A percentile compares a stretch with the other conserved stretches of the same genome.
These are phyloP conservation scores for Cyberlindnera xishuangbannaensis DNA, from an alignment of 805 yeast species.

Conservation along the genomic window DNA sequence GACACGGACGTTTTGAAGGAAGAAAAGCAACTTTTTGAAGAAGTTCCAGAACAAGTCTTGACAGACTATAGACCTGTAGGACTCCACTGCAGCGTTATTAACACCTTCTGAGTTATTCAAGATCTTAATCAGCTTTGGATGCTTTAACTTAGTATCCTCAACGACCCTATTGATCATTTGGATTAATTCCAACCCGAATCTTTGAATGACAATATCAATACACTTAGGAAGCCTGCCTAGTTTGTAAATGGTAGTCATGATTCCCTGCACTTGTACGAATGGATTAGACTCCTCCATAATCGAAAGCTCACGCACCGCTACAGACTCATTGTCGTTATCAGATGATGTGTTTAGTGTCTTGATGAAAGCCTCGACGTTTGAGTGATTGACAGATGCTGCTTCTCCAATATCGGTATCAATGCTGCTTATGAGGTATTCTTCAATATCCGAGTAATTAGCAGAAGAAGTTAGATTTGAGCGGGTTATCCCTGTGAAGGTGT, in stretches of 20 bases:
- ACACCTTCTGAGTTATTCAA: conserved; percentile 16
- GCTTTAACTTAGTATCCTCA: conserved; percentile 57
- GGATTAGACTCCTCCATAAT: conserved; percentile 38
- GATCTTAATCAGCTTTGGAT: conserved; percentile 37
- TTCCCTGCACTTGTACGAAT: conserved; percentile 45
- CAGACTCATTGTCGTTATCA: conserved; percentile 24
- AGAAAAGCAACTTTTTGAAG: conserved; percentile 56
- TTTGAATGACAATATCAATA: conserved; percentile 45
- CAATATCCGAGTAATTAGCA: conserved; percentile 37
- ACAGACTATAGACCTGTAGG: conserved; percentile 47
- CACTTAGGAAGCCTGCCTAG: conserved; percentile 58
- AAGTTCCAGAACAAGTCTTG: conserved; percentile 67
- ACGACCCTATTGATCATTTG: conserved; percentile 55
- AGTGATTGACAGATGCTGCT: conserved; percentile 36
- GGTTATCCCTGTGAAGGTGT: conserved; percentile 19
- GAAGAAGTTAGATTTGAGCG: background rate
- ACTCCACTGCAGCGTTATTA: conserved; percentile 28
- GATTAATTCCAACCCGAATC: conserved; percentile 57
- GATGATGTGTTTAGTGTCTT: conserved; percentile 21
- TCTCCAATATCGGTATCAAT: conserved; percentile 52
- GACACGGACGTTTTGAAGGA: conserved; percentile 66
- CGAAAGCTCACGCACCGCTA: conserved; percentile 23
- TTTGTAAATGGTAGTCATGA: conserved; percentile 52
- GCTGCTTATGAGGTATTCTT: conserved; percentile 48
- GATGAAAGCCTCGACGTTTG: conserved; percentile 32